Evolutionary conservation across 1,139 yeast genomes (phyloP), one percentile per base, ranked within the genome.

Genomic region (Hansenula lynferdii): DNA sequence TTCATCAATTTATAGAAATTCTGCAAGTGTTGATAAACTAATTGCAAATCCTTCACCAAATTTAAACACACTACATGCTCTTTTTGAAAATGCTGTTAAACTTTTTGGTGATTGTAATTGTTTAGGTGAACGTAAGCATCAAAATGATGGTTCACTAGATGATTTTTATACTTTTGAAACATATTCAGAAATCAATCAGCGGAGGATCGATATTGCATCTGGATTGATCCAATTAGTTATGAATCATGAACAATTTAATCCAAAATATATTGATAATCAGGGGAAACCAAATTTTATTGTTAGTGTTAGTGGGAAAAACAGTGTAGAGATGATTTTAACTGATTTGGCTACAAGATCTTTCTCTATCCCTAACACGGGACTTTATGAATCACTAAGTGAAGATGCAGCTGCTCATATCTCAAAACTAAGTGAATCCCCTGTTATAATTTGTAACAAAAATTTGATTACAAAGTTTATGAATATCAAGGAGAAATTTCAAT

Each of bases 191-290:
- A 53, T 66, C 14, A 50, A 57, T 31, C 34, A 43, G 21, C 58
- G 71, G 40, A 63, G 64, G 42, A 46, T 56, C 27, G 49, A 67
- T 35, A 62, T 74, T 38, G 79, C 77, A 1, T 61, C 77, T 5
- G 80, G 79, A 1, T 45, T 74, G 18, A 63, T 70, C 37, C 65
- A 67, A 42, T 55, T 67, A 11, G 64, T 72, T 39, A 70, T 37
- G 28, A 50, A 50, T 5, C 38, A 42, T 25, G 25, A n/a, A n/a
- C 28, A 37, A 7, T 45, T 36, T 18, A 28, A 19, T 19, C 35
- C 26, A 19, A 22, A 61, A 8, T 23, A 33, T 6, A 29, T 41
- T 4, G 38, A 27, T 19, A 8, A 11, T 8, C 26, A 12, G 10
- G 41, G 40, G 4, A 48, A 48, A 31, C 49, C 51, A n/a, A 42